phyloP scores from a whole-genome alignment of 2,329 filamentous ascomycete species.

The Reticulascus tulasneorum region DNA sequence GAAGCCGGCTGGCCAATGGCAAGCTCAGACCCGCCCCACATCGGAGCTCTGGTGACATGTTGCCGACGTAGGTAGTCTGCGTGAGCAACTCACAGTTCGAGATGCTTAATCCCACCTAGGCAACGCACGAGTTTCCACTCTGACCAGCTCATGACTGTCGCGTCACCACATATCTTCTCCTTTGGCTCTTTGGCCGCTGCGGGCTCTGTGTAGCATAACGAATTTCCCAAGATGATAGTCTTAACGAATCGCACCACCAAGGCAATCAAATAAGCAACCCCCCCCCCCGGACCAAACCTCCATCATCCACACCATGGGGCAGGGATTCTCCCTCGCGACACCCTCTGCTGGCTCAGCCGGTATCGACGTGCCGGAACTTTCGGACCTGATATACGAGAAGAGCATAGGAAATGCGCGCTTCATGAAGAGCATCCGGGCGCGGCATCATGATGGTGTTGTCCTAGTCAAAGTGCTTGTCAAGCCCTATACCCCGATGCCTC shows the following conservation, averaged over 20 bases:
- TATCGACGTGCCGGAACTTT: constrained; percentile 89
- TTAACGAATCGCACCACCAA: no score
- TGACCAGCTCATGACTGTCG: no score
- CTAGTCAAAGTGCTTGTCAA: constrained; percentile 95
- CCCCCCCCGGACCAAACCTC: background rate
- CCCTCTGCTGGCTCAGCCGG: constrained; percentile 87
- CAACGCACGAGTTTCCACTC: no score
- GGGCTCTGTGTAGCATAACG: no score
- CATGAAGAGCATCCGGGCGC: constrained; percentile 92
- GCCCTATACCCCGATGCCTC: constrained; percentile 75
- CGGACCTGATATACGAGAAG: constrained; percentile 87
- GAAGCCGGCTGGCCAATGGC: background rate
- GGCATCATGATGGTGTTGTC: constrained; percentile 85
- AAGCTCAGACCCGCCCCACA: background rate
- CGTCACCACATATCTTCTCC: no score
- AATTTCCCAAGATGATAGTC: no score
- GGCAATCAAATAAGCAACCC: constrained; percentile 9
- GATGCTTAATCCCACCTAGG: no score
- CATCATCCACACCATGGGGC: constrained; percentile 67
- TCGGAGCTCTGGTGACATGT: background rate
- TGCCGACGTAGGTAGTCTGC: no score
- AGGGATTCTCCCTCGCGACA: constrained; percentile 91
- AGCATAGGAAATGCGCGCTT: constrained; percentile 88
- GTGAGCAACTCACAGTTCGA: no score
- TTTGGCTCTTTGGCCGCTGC: no score